Base-by-base conservation (phyloP, 2,329 filamentous ascomycete genomes). In the Fusarium temperatum region DNA sequence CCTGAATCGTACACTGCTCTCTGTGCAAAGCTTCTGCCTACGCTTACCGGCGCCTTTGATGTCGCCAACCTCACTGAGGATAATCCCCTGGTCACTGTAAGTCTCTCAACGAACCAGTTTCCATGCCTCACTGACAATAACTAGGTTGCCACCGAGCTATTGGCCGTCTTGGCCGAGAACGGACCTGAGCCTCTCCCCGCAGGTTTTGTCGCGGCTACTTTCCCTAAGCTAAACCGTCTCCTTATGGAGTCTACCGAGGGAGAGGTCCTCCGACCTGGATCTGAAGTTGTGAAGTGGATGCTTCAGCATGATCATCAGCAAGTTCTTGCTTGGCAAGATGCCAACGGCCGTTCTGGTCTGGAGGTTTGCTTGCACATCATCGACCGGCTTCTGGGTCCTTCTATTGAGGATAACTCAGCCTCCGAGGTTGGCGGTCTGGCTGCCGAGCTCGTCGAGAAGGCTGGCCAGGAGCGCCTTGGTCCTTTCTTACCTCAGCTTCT, bases 391-490 rank as follows among this genome's bases (percentile, higher is more conserved):
- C 89, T 99, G 36, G 92, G 93, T 7, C 92, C 94, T 3, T 84
- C 88, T 4, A 92, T 98, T n/a, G 93, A 97, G 78, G 96, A 99
- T 78, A 94, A 96, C 78, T 94, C 95, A 24, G 96, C 96, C 10
- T 94, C 95, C n/a, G 96, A 99, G 84, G 95, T 99, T 48, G 96
- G 96, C 75, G 94, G 95, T 22, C 89, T 99, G 73, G 96, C 96
- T 9, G 96, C 96, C 4, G 95, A 98, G 82, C 87, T 99, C 35
- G 96, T 99, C 2, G 96, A 98, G 83, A 98, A 96, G 83, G 96
- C 96, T 58, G 96, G 96, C 17, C 92, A 95, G 42, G 95, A 98
- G 80, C 91, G 94, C 62, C 90, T 99, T 17, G 96, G 96, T 0
- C 95, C 95, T 17, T 98, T 94, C 81, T 87, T 99, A 32, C 91